Conservation (phyloP, 2,329 filamentous ascomycete genomes). For the Epichloe uncinata region DNA sequence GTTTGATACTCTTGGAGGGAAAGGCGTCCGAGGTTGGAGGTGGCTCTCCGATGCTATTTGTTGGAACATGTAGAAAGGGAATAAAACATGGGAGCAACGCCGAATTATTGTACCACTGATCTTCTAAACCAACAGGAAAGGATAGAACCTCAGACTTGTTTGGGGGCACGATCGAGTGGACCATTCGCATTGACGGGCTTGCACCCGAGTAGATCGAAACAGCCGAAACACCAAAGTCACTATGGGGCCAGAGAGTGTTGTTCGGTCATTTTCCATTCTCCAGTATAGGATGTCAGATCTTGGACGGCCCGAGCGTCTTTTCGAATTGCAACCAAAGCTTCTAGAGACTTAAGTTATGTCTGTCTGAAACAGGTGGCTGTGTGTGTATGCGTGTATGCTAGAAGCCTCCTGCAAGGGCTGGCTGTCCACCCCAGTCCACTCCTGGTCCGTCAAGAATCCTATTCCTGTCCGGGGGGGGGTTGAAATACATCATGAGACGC, state of each 20-base stretch:
- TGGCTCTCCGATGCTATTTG: conserved; percentile 6
- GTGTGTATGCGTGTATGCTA: conserved; percentile 1
- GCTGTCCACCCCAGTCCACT: not conserved
- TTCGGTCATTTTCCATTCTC: conserved; percentile 4
- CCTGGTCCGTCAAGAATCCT: conserved; percentile 3
- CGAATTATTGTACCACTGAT: conserved; percentile 1
- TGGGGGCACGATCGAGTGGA: conserved; percentile 7
- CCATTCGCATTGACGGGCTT: conserved; percentile 8
- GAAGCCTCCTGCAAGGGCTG: conserved; percentile 3
- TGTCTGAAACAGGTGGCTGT: conserved; percentile 12
- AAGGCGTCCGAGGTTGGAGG: conserved; percentile 5
- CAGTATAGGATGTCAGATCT: conserved; percentile 6
- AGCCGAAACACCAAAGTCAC: conserved; percentile 9
- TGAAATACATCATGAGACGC: conserved; percentile 8
- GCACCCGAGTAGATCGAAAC: conserved; percentile 10
- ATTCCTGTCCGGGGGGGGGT: conserved; percentile 4
- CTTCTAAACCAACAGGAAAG: conserved; percentile 1
- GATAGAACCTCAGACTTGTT: conserved; percentile 1
- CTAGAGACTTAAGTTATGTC: conserved; percentile 4
- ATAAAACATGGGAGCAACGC: not conserved
- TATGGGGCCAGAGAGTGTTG: conserved; percentile 1
- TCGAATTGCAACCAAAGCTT: conserved; percentile 4
- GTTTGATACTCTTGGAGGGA: not conserved
- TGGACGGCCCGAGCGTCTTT: conserved; percentile 10
- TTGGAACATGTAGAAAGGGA: conserved; percentile 1